A percentile compares a stretch with the other conserved stretches of the same genome.
phyloP scores from a whole-genome alignment of 768 basidiomycete species.

The Mrakia frigida region DNA sequence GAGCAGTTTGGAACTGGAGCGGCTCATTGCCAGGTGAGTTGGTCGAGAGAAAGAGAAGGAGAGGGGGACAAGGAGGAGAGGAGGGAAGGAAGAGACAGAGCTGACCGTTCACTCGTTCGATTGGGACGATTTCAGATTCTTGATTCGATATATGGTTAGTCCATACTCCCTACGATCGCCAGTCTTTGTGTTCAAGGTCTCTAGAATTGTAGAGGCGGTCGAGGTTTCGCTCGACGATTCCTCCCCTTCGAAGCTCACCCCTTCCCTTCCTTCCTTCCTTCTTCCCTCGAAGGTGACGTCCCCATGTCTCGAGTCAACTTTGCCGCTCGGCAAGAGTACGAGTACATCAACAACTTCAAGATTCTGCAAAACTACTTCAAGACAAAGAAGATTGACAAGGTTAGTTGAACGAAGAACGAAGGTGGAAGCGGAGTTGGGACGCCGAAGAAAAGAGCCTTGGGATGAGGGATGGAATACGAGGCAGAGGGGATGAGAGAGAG shows the following conservation, averaged over 20 bases:
- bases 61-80: not conserved
- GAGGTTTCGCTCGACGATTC: slow-evolving; percentile 14
- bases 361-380: slow-evolving; percentile 91
- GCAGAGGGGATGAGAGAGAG: no score
- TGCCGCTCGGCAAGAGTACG: slow-evolving; percentile 77
- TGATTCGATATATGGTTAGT: slow-evolving; percentile 86
- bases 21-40: slow-evolving; percentile 73
- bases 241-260: not conserved
- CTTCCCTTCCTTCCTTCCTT: not conserved
- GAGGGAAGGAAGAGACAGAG: not conserved
- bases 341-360: slow-evolving; percentile 92
- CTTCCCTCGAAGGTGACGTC: slow-evolving; percentile 60
- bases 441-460: no score
- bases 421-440: not conserved
- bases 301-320: slow-evolving; percentile 93
- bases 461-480: not conserved
- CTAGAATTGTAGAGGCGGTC: no score
- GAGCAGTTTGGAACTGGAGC: slow-evolving; percentile 69
- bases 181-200: not conserved
- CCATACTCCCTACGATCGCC: no score
- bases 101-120: not conserved
- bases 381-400: slow-evolving; percentile 89
- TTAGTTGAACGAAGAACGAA: slow-evolving; percentile 41
- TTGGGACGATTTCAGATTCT: slow-evolving; percentile 53
- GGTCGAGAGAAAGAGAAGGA: not conserved